These are phyloP conservation scores for Neoconidiobolus thromboides DNA, from an alignment of 371 early-diverging fungal genomes.

Conservation along the genomic window DNA sequence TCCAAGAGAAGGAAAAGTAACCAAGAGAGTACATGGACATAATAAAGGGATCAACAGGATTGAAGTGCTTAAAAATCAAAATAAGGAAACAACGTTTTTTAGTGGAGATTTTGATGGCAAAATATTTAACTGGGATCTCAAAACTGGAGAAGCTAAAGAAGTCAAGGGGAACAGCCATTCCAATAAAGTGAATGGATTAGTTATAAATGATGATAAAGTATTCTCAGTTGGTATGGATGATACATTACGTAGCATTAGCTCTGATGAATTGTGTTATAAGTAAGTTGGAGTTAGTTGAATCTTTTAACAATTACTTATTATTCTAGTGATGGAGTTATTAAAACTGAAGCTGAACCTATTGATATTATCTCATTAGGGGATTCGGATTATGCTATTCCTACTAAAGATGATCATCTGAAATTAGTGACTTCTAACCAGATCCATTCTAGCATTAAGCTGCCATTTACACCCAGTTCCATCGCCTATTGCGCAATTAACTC, in stretches of 20 bases:
- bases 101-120: constrained; percentile 87
- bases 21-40: constrained; percentile 27
- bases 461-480: too few relatives aligned
- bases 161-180: constrained; percentile 38
- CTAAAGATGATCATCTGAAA: constrained; percentile 21
- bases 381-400: constrained; percentile 28
- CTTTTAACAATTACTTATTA: too few relatives aligned
- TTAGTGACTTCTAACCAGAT: constrained; percentile 20
- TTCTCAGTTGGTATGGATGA: constrained; percentile 67
- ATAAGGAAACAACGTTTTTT: constrained; percentile 23
- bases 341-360: constrained; percentile 6
- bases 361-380: constrained; percentile 21
- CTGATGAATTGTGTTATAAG: not conserved
- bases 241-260: constrained; percentile 12
- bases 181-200: constrained; percentile 44
- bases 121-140: constrained; percentile 14
- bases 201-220: constrained; percentile 18
- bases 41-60: not conserved
- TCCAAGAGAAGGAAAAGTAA: constrained; percentile 24
- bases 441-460: too few relatives aligned
- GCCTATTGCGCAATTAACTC: too few relatives aligned
- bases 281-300: not conserved
- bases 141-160: constrained; percentile 15
- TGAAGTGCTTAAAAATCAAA: not conserved
- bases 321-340: too few relatives aligned